Percentiles rank a stretch among this genome's conserved stretches.
These are phyloP conservation scores for Ogataea angusta DNA, from an alignment of 805 yeast genomes.

Conservation along the genomic window DNA sequence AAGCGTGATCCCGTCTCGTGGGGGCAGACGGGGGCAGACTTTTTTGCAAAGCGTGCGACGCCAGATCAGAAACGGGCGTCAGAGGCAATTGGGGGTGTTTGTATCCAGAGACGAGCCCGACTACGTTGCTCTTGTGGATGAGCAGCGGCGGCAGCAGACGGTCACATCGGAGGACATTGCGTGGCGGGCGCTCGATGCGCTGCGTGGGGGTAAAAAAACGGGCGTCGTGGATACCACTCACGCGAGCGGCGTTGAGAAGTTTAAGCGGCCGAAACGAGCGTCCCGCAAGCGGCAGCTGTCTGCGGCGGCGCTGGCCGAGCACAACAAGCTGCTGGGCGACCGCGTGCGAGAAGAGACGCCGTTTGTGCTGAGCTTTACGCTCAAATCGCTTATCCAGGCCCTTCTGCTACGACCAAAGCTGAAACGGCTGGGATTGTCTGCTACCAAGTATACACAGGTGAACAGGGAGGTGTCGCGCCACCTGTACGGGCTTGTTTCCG, in stretches of 20 bases:
- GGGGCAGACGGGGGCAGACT: constrained; percentile 5
- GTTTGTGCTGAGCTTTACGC: constrained; percentile 30
- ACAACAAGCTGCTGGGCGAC: constrained; percentile 10
- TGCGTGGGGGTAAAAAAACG: constrained; percentile 12
- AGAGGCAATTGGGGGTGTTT: constrained; percentile 19
- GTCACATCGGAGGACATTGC: constrained; percentile 17
- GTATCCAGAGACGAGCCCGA: constrained; percentile 4
- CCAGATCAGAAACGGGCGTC: constrained; percentile 25
- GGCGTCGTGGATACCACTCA: constrained; percentile 1
- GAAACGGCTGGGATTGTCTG: constrained; percentile 36
- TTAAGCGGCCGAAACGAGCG: constrained; percentile 17
- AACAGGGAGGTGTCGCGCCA: constrained; percentile 62
- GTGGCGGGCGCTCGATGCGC: constrained; percentile 29
- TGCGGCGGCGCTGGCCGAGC: constrained; percentile 18
- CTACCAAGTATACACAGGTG: constrained; percentile 47
- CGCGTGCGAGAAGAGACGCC: constrained; percentile 1
- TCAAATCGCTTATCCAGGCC: constrained; percentile 55
- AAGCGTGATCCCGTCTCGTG: constrained; percentile 16
- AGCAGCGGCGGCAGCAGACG: constrained; percentile 8
- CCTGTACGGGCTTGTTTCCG: constrained; percentile 40
- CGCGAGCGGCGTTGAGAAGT: constrained; percentile 4
- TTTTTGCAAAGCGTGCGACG: constrained; percentile 22
- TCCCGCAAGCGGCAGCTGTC: constrained; percentile 13
- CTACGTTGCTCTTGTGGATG: constrained; percentile 23
- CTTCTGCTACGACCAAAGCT: constrained; percentile 51